Conservation (phyloP, 768 basidiomycete species). For the Boletales sp. region DNA sequence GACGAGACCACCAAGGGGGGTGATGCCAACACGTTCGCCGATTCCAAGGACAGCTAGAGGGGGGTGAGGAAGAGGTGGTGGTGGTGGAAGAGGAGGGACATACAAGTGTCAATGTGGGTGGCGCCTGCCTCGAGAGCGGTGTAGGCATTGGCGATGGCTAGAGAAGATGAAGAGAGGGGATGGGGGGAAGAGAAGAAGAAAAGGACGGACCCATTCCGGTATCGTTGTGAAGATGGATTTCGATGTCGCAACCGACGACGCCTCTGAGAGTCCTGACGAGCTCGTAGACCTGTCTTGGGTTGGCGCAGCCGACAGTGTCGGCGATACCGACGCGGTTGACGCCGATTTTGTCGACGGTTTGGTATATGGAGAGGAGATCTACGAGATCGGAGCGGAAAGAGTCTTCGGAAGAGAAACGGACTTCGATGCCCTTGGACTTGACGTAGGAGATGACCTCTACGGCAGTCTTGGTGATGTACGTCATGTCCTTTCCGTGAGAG, state of each 20-base stretch:
- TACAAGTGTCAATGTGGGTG: slow-evolving; percentile 97
- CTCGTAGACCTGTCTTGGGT: slow-evolving; percentile 98
- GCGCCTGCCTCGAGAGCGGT: slow-evolving; percentile 98
- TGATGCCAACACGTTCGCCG: slow-evolving; percentile 98
- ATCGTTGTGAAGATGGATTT: slow-evolving; percentile 97
- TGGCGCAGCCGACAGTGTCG: slow-evolving; percentile 98
- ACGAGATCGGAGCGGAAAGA: slow-evolving; percentile 99
- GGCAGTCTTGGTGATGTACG: slow-evolving; percentile 98
- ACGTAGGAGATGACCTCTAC: slow-evolving; percentile 99
- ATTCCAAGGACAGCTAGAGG: slow-evolving; percentile 86
- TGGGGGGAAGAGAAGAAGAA: not conserved
- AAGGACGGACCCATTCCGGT: slow-evolving; percentile 80
- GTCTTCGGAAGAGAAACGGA: slow-evolving; percentile 99
- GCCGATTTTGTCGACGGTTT: slow-evolving; percentile 98
- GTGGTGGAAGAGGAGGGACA: slow-evolving; percentile 24
- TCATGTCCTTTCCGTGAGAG: slow-evolving; percentile 99
- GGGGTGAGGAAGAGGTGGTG: not conserved
- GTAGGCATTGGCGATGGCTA: slow-evolving; percentile 97
- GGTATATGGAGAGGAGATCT: slow-evolving; percentile 97
- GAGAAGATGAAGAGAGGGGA: slow-evolving; percentile 4
- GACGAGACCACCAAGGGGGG: slow-evolving; percentile 93
- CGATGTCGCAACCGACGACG: slow-evolving; percentile 96
- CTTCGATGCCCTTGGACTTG: slow-evolving; percentile 99
- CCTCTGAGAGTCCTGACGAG: slow-evolving; percentile 94
- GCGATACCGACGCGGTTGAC: slow-evolving; percentile 99